Percentiles rank a stretch among this genome's conserved stretches.
Evolutionary conservation across 176 grass and related monocot genomes (phyloP).

Genomic region (Metroxylon sagu): DNA sequence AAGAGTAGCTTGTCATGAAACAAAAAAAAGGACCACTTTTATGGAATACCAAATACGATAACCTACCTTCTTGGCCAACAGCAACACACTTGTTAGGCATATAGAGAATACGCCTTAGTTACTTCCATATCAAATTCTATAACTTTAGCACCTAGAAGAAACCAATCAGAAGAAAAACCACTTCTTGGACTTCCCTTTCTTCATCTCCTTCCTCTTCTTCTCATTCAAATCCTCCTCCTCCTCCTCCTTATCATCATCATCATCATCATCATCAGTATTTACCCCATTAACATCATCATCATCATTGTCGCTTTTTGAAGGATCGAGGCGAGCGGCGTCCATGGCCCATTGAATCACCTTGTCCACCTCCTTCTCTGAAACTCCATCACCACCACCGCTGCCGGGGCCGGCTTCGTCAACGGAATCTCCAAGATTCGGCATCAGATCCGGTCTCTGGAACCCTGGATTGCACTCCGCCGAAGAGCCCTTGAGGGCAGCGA

Average conservation of each 20-base stretch:
- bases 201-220: constrained; percentile 25
- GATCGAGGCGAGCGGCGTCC: constrained; percentile 52
- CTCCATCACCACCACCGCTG: background rate
- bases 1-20: no score
- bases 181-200: constrained; percentile 34
- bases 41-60: no score
- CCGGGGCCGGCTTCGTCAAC: constrained; percentile 1
- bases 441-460: background rate
- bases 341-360: constrained; percentile 78
- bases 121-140: no score
- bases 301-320: constrained; percentile 3
- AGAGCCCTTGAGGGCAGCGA: constrained; percentile 45
- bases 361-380: constrained; percentile 50
- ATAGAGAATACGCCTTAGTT: no score
- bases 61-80: no score
- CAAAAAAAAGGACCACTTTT: no score
- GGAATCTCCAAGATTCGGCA: no score
- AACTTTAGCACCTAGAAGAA: no score
- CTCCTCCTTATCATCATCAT: constrained; percentile 10
- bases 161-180: constrained; percentile 47
- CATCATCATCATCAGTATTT: constrained; percentile 10
- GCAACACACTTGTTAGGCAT: no score
- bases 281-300: background rate
- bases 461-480: background rate
- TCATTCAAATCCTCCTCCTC: constrained; percentile 22